phyloP scores from a whole-genome alignment of 441 rosid species.

The Erysimum pusillum region DNA sequence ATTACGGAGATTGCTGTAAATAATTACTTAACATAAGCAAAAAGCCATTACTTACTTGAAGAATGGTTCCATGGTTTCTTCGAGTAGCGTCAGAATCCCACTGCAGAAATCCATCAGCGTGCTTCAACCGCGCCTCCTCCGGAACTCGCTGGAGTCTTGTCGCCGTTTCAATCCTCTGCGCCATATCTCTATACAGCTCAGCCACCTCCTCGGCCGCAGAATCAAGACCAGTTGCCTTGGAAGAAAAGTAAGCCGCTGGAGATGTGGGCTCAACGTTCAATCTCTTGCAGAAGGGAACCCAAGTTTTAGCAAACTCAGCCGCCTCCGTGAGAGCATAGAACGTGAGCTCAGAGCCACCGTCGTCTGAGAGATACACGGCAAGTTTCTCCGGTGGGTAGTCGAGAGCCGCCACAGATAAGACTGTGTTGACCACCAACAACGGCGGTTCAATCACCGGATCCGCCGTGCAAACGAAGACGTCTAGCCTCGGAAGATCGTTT shows the following conservation, averaged over 20 bases:
- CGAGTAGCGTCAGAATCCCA: constrained; percentile 60
- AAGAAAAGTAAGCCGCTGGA: constrained; percentile 58
- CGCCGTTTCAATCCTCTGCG: constrained; percentile 55
- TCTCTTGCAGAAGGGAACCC: constrained; percentile 67
- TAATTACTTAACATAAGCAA: not conserved
- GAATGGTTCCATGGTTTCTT: constrained; percentile 67
- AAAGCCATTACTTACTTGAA: constrained; percentile 56
- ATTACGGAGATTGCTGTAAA: not conserved
- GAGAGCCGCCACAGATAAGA: constrained; percentile 69
- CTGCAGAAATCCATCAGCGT: constrained; percentile 59
- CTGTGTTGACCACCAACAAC: constrained; percentile 69
- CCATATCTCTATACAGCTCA: constrained; percentile 63
- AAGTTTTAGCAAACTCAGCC: constrained; percentile 59
- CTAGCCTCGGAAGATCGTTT: constrained; percentile 62
- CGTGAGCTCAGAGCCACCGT: constrained; percentile 70
- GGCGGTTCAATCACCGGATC: constrained; percentile 80
- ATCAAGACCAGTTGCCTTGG: constrained; percentile 38
- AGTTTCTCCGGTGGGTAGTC: constrained; percentile 75
- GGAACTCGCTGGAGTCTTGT: constrained; percentile 50
- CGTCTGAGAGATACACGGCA: constrained; percentile 76
- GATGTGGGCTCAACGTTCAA: constrained; percentile 50
- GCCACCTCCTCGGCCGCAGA: constrained; percentile 11
- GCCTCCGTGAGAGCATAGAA: constrained; percentile 80
- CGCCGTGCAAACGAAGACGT: constrained; percentile 85
- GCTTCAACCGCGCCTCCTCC: constrained; percentile 48